phyloP scores from a whole-genome alignment of 164 flowering plant genomes.

The Nelumbo lutea region DNA sequence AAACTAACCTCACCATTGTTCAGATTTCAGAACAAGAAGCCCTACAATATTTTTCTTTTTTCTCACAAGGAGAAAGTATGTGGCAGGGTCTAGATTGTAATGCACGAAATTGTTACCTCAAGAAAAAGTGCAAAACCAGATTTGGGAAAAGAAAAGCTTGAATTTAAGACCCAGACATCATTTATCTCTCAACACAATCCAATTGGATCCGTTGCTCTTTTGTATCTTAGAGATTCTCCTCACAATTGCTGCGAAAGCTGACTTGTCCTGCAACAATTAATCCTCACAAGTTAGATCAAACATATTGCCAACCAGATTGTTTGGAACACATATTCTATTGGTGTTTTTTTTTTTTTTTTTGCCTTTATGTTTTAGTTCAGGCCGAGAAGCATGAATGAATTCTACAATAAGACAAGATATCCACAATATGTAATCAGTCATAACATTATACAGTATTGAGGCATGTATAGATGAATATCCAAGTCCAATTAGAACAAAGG shows the following conservation, averaged over 20 bases:
- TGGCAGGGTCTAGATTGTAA: not conserved
- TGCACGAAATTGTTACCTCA: not conserved
- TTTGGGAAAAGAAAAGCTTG: not conserved
- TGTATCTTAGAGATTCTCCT: constrained; percentile 83
- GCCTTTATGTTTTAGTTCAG: too few relatives aligned
- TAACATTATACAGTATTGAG: too few relatives aligned
- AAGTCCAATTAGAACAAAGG: too few relatives aligned
- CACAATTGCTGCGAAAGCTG: constrained; percentile 66
- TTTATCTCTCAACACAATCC: constrained; percentile 60
- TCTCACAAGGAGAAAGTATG: not conserved
- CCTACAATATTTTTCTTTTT: not conserved
- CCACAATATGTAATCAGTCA: too few relatives aligned
- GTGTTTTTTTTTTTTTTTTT: too few relatives aligned
- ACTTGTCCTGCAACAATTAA: constrained; percentile 60
- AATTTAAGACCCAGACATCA: constrained; percentile 10
- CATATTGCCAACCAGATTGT: too few relatives aligned
- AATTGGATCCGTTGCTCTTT: constrained; percentile 60
- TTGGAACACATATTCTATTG: too few relatives aligned
- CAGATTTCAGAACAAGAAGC: not conserved
- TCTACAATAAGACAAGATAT: too few relatives aligned
- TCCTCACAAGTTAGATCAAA: not conserved
- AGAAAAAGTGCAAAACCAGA: not conserved
- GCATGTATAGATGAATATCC: too few relatives aligned
- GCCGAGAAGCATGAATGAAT: too few relatives aligned
- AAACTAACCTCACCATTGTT: not conserved